Conservation (phyloP, 2,329 filamentous ascomycete genomes). For the Fusarium foetens region DNA sequence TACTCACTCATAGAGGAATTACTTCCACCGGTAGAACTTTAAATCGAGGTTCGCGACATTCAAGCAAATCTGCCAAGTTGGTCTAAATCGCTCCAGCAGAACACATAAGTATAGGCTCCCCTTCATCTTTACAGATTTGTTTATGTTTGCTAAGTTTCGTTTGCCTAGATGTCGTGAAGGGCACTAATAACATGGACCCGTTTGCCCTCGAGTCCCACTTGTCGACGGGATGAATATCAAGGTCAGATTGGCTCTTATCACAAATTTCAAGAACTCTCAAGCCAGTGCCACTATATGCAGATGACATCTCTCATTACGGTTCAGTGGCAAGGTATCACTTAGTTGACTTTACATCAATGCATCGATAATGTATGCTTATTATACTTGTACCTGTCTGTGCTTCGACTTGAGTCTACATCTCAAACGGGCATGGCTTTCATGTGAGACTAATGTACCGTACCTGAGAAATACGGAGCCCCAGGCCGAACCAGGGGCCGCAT, state of each 20-base stretch:
- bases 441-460: conserved; percentile 25
- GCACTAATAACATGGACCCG: not conserved
- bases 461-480: conserved; percentile 27
- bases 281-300: not conserved
- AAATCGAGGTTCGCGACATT: not conserved
- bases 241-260: conserved; percentile 4
- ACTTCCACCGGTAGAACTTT: not conserved
- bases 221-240: not conserved
- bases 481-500: conserved; percentile 18
- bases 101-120: not conserved
- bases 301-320: not conserved
- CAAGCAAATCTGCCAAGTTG: not conserved
- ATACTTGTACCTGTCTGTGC: not conserved
- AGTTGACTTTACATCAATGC: not conserved
- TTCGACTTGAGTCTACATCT: conserved; percentile 10
- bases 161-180: conserved; percentile 11
- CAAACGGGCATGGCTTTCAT: conserved; percentile 23
- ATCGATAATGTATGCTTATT: not conserved
- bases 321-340: not conserved
- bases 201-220: conserved; percentile 3
- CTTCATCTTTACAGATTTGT: not conserved
- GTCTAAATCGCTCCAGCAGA: too few relatives aligned
- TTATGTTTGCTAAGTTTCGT: conserved; percentile 22
- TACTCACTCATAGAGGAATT: too few relatives aligned
- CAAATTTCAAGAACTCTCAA: conserved; percentile 11